Evolutionary conservation across 371 early-diverging fungal genomes (phyloP).

Genomic region (Mortierella sp.): DNA sequence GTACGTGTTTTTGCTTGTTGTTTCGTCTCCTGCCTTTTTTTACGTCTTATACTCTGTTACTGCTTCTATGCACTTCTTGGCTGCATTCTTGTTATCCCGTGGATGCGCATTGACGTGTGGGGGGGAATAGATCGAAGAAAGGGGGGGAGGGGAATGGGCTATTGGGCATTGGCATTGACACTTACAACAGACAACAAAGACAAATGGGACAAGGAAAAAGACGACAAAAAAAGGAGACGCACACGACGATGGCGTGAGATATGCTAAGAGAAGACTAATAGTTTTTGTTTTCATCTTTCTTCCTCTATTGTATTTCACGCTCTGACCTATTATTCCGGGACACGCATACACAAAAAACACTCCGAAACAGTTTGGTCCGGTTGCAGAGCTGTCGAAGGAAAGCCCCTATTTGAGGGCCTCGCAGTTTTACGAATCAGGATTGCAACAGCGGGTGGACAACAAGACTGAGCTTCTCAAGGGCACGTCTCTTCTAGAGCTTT

Average conservation of each 20-base stretch:
- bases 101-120: conserved; percentile 2
- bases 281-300: conserved; percentile 16
- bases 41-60: neutral
- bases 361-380: conserved; percentile 68
- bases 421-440: conserved; percentile 63
- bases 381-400: conserved; percentile 59
- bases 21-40: neutral
- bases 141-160: neutral
- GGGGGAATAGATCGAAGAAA: neutral
- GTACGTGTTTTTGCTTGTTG: conserved; percentile 60
- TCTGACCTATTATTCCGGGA: neutral
- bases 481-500: conserved; percentile 85
- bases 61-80: neutral
- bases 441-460: conserved; percentile 66
- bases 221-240: neutral
- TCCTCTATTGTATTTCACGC: neutral
- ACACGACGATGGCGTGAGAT: neutral
- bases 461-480: conserved; percentile 78
- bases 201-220: neutral
- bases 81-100: neutral
- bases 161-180: neutral
- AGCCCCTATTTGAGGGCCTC: conserved; percentile 62
- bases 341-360: neutral
- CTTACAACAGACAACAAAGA: neutral
- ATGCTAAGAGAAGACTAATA: neutral